Evolutionary conservation across 805 yeast genomes (phyloP), one percentile per base, ranked within the genome.

Genomic region (Candida mattraensis): DNA sequence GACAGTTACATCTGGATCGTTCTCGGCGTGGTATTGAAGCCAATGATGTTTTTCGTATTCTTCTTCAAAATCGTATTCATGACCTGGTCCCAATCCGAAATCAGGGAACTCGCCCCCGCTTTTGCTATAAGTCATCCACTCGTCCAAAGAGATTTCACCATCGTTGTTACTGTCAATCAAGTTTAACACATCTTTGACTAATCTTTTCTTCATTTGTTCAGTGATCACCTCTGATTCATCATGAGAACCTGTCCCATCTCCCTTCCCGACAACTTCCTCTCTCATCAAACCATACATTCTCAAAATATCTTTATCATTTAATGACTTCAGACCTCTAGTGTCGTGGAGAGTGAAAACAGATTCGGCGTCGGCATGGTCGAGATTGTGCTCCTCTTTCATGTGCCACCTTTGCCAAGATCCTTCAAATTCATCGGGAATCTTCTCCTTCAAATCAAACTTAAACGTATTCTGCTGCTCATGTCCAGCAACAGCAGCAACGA

Each of bases 41-140:
- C 97, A 91, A 60, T 89, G 98, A 59, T 89, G 97, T 39, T 86
- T 80, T 58, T 91, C 97, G 57, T 89, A 91, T 58, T 89, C 97
- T 48, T 78, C 74, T 61, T 89, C 98, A 54, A 88, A 91, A 63
- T 87, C 96, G 22, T 88, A 82, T 63, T 89, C 96, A 55, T 89
- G 96, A 11, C 62, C 63, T 6, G 87, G 89, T 19, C 97, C 98
- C 40, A 81, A 79, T 7, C 96, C 95, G 58, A 89, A 78, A 60
- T 91, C 97, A 1, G 97, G 97, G 54, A 91, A 75, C 44, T 76
- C 75, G 1, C 83, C 82, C 7, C 94, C 94, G 9, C 59, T 62
- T 2, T 60, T 58, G 7, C 75, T 70, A 59, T 75, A 89, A 10
- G 62, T 64, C 28, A 77, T 50, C 80, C 88, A 91, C 55, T 87